Conservation (phyloP, 1,284 basidiomycete species). For the Sporisorium iseilematis-ciliati region DNA sequence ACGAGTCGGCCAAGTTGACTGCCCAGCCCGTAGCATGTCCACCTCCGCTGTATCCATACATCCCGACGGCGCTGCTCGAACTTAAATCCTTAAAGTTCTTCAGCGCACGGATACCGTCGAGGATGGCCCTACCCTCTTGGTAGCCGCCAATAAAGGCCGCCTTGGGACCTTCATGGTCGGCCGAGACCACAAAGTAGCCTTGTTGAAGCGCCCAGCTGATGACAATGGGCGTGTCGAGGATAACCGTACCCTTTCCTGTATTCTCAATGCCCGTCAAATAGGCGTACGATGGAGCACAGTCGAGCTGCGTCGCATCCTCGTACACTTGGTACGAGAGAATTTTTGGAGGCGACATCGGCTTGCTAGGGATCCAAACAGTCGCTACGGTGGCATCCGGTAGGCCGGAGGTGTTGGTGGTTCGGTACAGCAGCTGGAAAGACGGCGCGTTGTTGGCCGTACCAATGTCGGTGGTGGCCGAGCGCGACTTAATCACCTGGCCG, state of each 20-base stretch:
- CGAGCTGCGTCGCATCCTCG: constrained; percentile 49
- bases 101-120: constrained; percentile 57
- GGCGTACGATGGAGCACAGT: constrained; percentile 55
- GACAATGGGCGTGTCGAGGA: constrained; percentile 43
- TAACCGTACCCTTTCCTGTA: constrained; percentile 27
- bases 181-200: constrained; percentile 61
- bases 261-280: constrained; percentile 20
- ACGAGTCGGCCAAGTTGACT: constrained; percentile 26
- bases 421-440: constrained; percentile 58
- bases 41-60: constrained; percentile 61
- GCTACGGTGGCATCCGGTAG: constrained; percentile 42
- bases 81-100: constrained; percentile 31
- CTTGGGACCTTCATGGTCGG: constrained; percentile 59
- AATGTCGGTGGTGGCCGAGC: constrained; percentile 35
- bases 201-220: constrained; percentile 51
- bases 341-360: constrained; percentile 44
- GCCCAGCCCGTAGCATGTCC: constrained; percentile 58
- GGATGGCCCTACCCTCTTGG: constrained; percentile 51
- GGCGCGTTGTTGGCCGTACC: constrained; percentile 28
- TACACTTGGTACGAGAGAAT: constrained; percentile 52
- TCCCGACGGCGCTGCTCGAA: constrained; percentile 29
- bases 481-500: constrained; percentile 47
- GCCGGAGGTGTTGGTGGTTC: constrained; percentile 39
- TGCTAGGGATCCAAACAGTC: constrained; percentile 55
- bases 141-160: constrained; percentile 53